phyloP scores from a whole-genome alignment of 2,329 filamentous ascomycete species.

The Arthroderma sp. region DNA sequence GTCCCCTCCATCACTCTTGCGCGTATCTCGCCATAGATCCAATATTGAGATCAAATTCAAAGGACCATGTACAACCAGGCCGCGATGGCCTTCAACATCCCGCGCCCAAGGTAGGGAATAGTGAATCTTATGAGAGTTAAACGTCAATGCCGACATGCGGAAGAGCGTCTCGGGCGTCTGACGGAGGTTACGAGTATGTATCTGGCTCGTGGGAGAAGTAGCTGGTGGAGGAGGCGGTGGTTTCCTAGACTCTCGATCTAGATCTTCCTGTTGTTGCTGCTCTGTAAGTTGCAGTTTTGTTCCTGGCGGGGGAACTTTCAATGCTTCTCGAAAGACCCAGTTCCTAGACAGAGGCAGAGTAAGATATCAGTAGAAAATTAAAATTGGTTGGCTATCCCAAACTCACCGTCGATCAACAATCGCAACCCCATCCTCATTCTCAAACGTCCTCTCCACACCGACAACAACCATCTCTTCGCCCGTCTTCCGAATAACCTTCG shows the following conservation, averaged over 20 bases:
- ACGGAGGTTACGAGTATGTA: conserved; percentile 21
- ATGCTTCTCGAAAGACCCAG: conserved; percentile 33
- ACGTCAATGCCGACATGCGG: conserved; percentile 32
- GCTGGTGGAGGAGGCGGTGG: conserved; percentile 9
- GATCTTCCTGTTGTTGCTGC: conserved; percentile 3
- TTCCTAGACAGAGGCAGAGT: conserved; percentile 17
- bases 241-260: conserved; percentile 1
- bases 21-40: conserved; percentile 32
- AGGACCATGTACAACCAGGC: conserved; percentile 32
- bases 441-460: conserved; percentile 48
- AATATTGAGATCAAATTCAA: conserved; percentile 31
- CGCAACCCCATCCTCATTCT: conserved; percentile 37
- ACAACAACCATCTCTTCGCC: conserved; percentile 53
- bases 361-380: not conserved
- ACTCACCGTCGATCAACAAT: conserved; percentile 42
- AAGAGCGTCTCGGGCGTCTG: conserved; percentile 30
- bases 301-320: conserved; percentile 14
- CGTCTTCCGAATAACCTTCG: conserved; percentile 42
- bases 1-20: conserved; percentile 11
- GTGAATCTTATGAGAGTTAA: conserved; percentile 34
- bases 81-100: conserved; percentile 30
- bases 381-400: not conserved
- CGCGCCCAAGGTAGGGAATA: conserved; percentile 32
- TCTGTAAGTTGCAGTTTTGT: conserved; percentile 1
- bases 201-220: conserved; percentile 13